Evolutionary conservation across 2,329 filamentous ascomycete genomes (phyloP).

Genomic region (Arachnopeziza araneosa): DNA sequence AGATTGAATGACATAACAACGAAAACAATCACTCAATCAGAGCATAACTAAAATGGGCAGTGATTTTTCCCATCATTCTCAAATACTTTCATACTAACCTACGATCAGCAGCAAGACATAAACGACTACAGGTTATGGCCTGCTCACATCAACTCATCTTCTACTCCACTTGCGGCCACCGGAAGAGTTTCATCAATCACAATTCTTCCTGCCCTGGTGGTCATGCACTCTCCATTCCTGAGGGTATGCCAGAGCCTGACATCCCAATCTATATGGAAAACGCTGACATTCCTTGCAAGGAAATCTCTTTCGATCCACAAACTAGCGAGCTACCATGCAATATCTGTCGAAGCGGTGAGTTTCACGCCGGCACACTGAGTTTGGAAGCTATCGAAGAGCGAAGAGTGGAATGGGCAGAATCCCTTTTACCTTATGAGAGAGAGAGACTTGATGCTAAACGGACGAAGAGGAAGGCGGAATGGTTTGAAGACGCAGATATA

Average conservation of each 20-base stretch:
- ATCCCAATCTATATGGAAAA: background rate
- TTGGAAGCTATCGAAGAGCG: background rate
- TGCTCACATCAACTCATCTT: background rate
- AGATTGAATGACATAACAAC: too few species aligned
- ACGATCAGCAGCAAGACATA: background rate
- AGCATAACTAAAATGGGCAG: too few species aligned
- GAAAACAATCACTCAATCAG: too few species aligned
- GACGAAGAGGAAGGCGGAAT: background rate
- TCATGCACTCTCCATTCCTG: background rate
- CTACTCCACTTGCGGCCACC: background rate
- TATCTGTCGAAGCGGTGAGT: background rate
- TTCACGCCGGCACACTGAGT: background rate
- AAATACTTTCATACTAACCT: too few species aligned
- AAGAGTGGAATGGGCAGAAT: background rate
- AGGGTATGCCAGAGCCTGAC: background rate
- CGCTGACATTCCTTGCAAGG: background rate
- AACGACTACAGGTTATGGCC: background rate
- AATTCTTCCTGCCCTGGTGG: background rate
- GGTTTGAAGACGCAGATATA: background rate
- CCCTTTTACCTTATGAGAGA: background rate
- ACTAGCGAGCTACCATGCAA: background rate
- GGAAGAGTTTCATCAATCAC: background rate
- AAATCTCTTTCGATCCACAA: background rate
- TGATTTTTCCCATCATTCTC: too few species aligned
- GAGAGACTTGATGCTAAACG: background rate